Evolutionary conservation across 2,329 filamentous ascomycete species (phyloP).

Genomic region (Microsporum canis): DNA sequence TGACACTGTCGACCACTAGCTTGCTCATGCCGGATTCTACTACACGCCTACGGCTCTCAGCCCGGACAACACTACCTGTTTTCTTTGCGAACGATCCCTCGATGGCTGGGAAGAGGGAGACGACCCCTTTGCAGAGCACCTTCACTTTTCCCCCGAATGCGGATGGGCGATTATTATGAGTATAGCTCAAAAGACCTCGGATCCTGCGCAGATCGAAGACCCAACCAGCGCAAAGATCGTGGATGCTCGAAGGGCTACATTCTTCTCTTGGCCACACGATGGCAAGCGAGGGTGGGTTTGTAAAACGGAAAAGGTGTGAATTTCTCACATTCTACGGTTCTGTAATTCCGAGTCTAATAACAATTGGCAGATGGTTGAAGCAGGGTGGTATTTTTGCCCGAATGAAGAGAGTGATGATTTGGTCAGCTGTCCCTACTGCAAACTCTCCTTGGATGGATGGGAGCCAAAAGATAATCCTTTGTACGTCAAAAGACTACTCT

Average conservation of each 20-base stretch:
- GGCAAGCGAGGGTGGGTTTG: slow-evolving; percentile 78
- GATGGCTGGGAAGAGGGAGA: slow-evolving; percentile 90
- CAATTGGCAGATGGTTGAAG: slow-evolving; percentile 60
- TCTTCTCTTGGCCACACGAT: slow-evolving; percentile 71
- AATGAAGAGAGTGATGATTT: slow-evolving; percentile 74
- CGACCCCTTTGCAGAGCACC: slow-evolving; percentile 70
- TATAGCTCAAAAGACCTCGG: slow-evolving; percentile 36
- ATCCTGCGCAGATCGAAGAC: slow-evolving; percentile 50
- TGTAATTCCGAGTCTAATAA: slow-evolving; percentile 6
- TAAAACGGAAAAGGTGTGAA: slow-evolving; percentile 66
- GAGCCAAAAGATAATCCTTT: slow-evolving; percentile 82
- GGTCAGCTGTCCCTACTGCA: slow-evolving; percentile 83
- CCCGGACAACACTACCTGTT: slow-evolving; percentile 83
- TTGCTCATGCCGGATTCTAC: slow-evolving; percentile 85
- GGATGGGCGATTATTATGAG: slow-evolving; percentile 74
- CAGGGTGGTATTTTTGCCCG: slow-evolving; percentile 90
- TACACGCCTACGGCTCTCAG: slow-evolving; percentile 64
- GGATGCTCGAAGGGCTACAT: slow-evolving; percentile 70
- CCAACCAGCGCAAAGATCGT: slow-evolving; percentile 61
- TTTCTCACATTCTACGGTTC: background rate
- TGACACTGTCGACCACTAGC: slow-evolving; percentile 38
- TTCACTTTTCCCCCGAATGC: slow-evolving; percentile 70
- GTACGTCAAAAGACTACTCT: slow-evolving; percentile 39
- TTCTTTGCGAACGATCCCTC: slow-evolving; percentile 69
- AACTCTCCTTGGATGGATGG: slow-evolving; percentile 84